Conservation (phyloP, 169 alveolate species). For the Toxoplasma gondii region DNA sequence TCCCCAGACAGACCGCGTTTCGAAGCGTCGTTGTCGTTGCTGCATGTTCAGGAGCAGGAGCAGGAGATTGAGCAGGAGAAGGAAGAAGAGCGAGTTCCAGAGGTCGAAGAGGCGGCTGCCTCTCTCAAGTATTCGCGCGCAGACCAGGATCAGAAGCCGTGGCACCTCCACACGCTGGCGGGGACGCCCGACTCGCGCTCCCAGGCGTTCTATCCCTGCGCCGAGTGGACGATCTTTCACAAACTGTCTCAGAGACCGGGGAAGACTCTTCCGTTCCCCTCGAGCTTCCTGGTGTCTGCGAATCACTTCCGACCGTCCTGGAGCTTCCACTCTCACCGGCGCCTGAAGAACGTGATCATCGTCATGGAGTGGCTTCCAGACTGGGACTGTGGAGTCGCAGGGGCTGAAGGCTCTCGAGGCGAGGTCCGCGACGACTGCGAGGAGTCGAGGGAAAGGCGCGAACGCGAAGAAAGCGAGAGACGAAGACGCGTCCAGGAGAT, state of each 20-base stretch:
- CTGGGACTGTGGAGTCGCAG: slow-evolving; percentile 26
- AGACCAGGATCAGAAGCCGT: slow-evolving; percentile 54
- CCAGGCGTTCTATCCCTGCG: slow-evolving; percentile 50
- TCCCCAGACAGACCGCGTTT: too few species aligned
- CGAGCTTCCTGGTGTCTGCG: slow-evolving; percentile 20
- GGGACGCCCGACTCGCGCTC: slow-evolving; percentile 36
- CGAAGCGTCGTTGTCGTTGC: too few species aligned
- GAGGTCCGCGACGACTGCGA: neutral
- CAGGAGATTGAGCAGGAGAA: slow-evolving; percentile 71
- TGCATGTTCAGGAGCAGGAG: slow-evolving; percentile 67
- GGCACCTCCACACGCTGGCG: slow-evolving; percentile 52
- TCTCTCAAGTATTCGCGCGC: slow-evolving; percentile 45
- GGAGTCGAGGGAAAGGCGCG: neutral
- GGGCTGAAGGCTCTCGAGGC: too few species aligned
- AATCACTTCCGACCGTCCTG: slow-evolving; percentile 48
- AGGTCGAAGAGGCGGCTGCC: slow-evolving; percentile 54
- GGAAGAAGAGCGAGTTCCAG: slow-evolving; percentile 61
- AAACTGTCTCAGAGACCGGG: slow-evolving; percentile 42
- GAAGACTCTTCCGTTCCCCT: slow-evolving; percentile 54
- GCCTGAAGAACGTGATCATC: slow-evolving; percentile 59
- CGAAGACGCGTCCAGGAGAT: slow-evolving; percentile 84
- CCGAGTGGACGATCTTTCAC: slow-evolving; percentile 49
- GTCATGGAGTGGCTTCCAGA: slow-evolving; percentile 69
- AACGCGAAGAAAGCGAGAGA: neutral
- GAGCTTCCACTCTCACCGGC: slow-evolving; percentile 27